Percentiles rank a stretch among this genome's conserved stretches.
These are phyloP conservation scores for Hyaloscypha hepaticicola DNA, from an alignment of 495 filamentous ascomycete genomes.

Conservation along the genomic window DNA sequence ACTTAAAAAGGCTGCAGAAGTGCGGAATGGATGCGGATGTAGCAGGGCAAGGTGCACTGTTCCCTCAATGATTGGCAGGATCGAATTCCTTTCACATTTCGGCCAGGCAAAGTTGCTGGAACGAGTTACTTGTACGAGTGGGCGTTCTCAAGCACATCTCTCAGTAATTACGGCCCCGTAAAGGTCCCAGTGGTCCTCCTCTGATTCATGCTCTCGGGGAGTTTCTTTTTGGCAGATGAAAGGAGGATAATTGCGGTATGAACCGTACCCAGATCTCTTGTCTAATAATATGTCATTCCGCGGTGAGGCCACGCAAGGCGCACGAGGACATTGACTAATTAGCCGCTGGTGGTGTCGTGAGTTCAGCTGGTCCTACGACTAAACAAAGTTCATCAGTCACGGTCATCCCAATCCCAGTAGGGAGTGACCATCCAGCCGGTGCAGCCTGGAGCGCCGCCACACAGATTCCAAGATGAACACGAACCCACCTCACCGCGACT, in stretches of 20 bases:
- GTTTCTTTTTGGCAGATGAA: background rate
- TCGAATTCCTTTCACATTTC: background rate
- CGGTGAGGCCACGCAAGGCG: conserved; percentile 19
- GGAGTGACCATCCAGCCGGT: background rate
- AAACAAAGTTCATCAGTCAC: background rate
- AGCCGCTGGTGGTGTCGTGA: conserved; percentile 10
- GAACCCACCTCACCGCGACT: too few species aligned
- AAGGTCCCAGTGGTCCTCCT: background rate
- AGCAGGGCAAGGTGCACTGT: background rate
- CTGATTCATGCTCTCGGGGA: too few species aligned
- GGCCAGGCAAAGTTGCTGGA: background rate
- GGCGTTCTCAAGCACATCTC: background rate
- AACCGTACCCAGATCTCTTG: background rate
- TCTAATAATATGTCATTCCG: background rate
- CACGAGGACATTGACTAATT: conserved; percentile 12
- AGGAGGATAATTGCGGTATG: background rate
- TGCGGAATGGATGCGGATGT: background rate
- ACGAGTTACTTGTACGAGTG: background rate
- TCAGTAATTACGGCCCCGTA: too few species aligned
- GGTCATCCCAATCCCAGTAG: background rate
- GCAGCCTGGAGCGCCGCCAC: background rate
- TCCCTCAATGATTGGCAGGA: conserved; percentile 1
- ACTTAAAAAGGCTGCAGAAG: conserved; percentile 19
- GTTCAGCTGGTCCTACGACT: conserved; percentile 21
- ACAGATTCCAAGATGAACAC: background rate